phyloP scores from a whole-genome alignment of 1,139 yeast species.

The Lodderomyces parapsilosis region DNA sequence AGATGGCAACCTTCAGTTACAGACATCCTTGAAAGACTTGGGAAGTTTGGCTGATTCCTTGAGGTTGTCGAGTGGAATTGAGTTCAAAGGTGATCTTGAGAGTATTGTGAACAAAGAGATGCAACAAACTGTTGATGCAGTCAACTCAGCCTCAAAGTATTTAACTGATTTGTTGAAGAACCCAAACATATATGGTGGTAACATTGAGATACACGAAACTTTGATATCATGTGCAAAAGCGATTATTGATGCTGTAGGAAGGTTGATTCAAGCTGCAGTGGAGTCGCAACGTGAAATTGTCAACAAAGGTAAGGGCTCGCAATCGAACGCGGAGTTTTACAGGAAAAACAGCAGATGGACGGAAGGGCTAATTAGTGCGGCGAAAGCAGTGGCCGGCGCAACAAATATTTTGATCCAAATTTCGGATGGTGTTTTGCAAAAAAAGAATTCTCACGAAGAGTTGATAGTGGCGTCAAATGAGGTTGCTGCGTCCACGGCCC shows the following conservation, averaged over 20 bases:
- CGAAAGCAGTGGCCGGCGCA: constrained; percentile 84
- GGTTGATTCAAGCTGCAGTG: constrained; percentile 72
- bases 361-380: constrained; percentile 89
- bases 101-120: constrained; percentile 71
- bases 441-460: constrained; percentile 71
- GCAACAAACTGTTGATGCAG: constrained; percentile 68
- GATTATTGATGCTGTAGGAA: constrained; percentile 75
- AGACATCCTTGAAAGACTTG: constrained; percentile 64
- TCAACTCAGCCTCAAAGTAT: constrained; percentile 63
- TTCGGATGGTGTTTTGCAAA: constrained; percentile 79
- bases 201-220: constrained; percentile 73
- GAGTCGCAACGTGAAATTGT: constrained; percentile 85
- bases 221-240: constrained; percentile 78
- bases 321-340: constrained; percentile 73
- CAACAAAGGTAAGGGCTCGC: constrained; percentile 64
- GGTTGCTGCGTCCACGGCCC: constrained; percentile 92
- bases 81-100: constrained; percentile 58
- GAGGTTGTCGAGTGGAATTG: constrained; percentile 41
- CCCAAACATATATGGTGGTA: constrained; percentile 57
- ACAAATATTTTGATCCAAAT: constrained; percentile 78
- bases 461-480: constrained; percentile 88
- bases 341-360: constrained; percentile 92
- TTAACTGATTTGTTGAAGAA: constrained; percentile 55
- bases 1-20: constrained; percentile 72
- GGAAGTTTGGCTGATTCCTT: constrained; percentile 56